Base-by-base conservation (phyloP, 768 basidiomycete species). In the Gyrodon lividus region DNA sequence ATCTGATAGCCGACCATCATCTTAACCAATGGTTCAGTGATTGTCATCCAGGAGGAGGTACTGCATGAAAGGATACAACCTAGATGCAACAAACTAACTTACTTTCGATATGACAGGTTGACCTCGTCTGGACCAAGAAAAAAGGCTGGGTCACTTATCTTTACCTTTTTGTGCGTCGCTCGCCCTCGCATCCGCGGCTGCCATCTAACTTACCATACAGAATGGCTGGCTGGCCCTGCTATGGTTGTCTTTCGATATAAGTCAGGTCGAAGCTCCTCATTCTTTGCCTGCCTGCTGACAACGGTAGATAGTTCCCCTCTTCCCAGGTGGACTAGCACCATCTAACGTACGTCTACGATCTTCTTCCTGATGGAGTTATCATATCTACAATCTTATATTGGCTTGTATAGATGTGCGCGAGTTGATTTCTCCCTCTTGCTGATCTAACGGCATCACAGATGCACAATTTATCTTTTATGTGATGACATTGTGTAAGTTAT, bases 131-230 rank as follows among this genome's bases (percentile, higher is more conserved):
- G 51, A 30, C 34, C 30, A 52, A 42, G 41, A 47, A 39, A 22
- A 52, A 31, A 35, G 48, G 42, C 33, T 56, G 55, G 55, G 34
- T 56, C 20, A 48, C 47, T n/a, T 48, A 44, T 35, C 41, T 56
- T 8, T 53, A 56, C 42, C 13, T 43, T 38, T 48, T 56, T 23
- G 51, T 56, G 42, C n/a, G 55, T 44, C 23, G 26, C 8, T 39
- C 28, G 8, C 7, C 14, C n/a, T 20, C 31, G 5, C 6, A 4
- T 23, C 28, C 4, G 24, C 34, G 23, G 14, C 17, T 19, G 7
- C 6, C 12, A 8, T 39, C 40, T 37, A 16, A n/a, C 40, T 9
- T 23, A 16, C 13, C 16, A 14, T 19, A 22, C 16, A 56, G 55
- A 56, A 48, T 12, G 34, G 40, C n/a, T 53, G 51, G 55, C 28